Conservation (phyloP, 2,329 filamentous ascomycete species). For the Neurospora crassa region DNA sequence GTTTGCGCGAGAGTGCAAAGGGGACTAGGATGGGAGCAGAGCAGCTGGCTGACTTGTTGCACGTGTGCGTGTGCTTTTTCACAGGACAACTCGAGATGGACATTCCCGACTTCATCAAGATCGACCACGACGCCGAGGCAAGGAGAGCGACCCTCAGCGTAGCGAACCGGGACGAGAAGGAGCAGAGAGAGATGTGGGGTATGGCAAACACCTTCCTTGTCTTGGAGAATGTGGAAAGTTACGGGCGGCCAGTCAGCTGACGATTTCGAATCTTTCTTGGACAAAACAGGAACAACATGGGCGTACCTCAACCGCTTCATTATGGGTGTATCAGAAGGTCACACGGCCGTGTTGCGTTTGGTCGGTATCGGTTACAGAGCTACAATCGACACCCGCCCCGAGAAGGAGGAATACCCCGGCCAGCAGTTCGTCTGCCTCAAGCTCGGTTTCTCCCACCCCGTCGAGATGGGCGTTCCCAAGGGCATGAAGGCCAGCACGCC, state of each 20-base stretch:
- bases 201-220: conserved; percentile 6
- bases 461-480: conserved; percentile 75
- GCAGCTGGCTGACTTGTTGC: not conserved
- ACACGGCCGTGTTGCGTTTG: conserved; percentile 83
- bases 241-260: conserved; percentile 13
- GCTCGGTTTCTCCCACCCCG: conserved; percentile 91
- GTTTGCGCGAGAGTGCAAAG: not conserved
- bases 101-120: conserved; percentile 68
- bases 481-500: conserved; percentile 82
- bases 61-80: not conserved
- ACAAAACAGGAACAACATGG: conserved; percentile 66
- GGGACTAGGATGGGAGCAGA: not conserved
- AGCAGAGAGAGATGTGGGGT: conserved; percentile 98
- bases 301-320: conserved; percentile 86
- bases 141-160: conserved; percentile 61
- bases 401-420: conserved; percentile 64
- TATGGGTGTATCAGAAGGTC: conserved; percentile 89
- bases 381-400: conserved; percentile 67
- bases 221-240: not conserved
- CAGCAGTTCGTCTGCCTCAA: conserved; percentile 89
- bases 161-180: conserved; percentile 54
- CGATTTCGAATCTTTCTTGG: conserved; percentile 3
- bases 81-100: conserved; percentile 65
- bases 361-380: conserved; percentile 95
- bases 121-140: conserved; percentile 56